Evolutionary conservation across 495 filamentous ascomycete genomes (phyloP), one percentile per base, ranked within the genome.

Genomic region (Penicillium paxilli): DNA sequence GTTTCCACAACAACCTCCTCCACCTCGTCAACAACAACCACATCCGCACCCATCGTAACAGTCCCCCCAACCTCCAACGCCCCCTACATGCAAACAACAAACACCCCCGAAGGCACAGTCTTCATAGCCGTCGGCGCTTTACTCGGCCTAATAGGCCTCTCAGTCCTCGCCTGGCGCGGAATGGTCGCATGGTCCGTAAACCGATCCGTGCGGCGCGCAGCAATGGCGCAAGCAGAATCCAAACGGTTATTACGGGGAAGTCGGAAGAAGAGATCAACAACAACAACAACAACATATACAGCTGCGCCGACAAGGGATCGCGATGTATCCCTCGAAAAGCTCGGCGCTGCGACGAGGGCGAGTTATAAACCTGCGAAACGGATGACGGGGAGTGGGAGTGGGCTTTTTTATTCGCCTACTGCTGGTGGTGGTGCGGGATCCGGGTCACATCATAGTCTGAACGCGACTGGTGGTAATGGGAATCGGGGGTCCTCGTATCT

Each of bases 51-150:
- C n/a, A 55, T 72, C 11, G 68, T 90, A 3, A 80, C 81, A 14
- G 84, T 96, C 32, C 94, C 94, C 4, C 87, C 91, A 10, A 96
- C 89, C 2, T 77, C 83, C 10, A 81, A 86, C 68, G 94, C 94
- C 20, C 94, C 95, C 23, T 98, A 90, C 67, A 96, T 98, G 92
- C 90, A 95, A 63, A 87, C 87, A 64, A 92, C 91, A n/a, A 87
- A 78, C 40, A 80, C 92, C 7, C 94, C 94, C 0, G 91, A 98
- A 72, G 94, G 94, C 16, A 97, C 94, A 21, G 86, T 98, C 26
- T 98, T 98, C 76, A 98, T 98, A 64, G 85, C 81, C 35, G 95
- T 97, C 17, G 94, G 95, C 41, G 90, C 91, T 17, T 86, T 87
- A 25, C 81, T 98, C 4, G 95, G 88, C 24, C 84, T 92, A 52